Percentiles rank a stretch among this genome's conserved stretches.
phyloP scores from a whole-genome alignment of 164 flowering plant species.

The Berberis vulgaris region DNA sequence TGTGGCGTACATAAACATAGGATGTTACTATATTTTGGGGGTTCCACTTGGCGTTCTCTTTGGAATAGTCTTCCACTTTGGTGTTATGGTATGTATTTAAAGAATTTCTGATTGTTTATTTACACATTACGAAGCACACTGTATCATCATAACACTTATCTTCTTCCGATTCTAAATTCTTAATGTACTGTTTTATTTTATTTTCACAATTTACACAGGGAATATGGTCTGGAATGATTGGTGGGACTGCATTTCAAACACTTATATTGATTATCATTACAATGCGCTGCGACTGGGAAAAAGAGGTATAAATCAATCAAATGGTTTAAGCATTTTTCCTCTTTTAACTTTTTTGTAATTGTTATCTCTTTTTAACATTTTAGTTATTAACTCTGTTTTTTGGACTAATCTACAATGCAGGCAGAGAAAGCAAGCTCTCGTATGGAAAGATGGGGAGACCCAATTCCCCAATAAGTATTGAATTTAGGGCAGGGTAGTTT shows the following conservation, averaged over 20 bases:
- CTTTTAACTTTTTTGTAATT: too few species aligned
- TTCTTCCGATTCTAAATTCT: too few species aligned
- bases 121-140: not conserved
- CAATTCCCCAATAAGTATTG: too few species aligned
- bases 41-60: constrained; percentile 48
- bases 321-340: too few species aligned
- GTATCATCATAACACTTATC: too few species aligned
- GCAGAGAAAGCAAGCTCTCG: too few species aligned
- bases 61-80: constrained; percentile 39
- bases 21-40: constrained; percentile 57
- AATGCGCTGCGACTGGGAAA: constrained; percentile 57
- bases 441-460: too few species aligned
- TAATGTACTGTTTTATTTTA: not conserved
- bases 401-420: too few species aligned
- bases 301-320: constrained; percentile 33
- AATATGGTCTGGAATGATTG: constrained; percentile 78
- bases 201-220: constrained; percentile 29
- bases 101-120: not conserved
- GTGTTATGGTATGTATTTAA: constrained; percentile 32
- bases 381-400: too few species aligned
- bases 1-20: constrained; percentile 57
- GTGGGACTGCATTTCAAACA: constrained; percentile 65
- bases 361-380: too few species aligned
- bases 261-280: constrained; percentile 41
- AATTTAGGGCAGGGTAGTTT: too few species aligned